Evolutionary conservation across 148 eudicot genomes (phyloP), one percentile per base, ranked within the genome.

Genomic region (Camellia lanceoleosa): DNA sequence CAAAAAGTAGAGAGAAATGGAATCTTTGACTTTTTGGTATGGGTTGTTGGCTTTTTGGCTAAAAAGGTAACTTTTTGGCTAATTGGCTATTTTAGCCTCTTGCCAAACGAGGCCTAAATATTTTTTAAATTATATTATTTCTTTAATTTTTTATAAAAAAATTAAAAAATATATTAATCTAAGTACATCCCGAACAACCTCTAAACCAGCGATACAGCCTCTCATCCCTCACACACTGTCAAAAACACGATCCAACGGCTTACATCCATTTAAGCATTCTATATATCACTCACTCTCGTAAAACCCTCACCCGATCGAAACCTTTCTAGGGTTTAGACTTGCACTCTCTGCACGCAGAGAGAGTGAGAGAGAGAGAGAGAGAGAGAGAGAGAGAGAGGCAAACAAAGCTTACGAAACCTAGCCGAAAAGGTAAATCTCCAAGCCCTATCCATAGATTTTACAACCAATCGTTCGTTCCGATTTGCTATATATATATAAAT

Each of bases 281-380:
- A 0, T 65, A 47, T 65, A 49, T 77, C 19, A 13, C 4, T 30
- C 73, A 2, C 51, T 23, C 38, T 65, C 49, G 15, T 51, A 38
- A 66, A 77, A 59, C 66, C 71, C 72, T 42, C 41, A 8, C 14
- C 59, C 56, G 74, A 47, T 70, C 14, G 14, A 65, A 20, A n/a
- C 43, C 18, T 18, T 62, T 64, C 70, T 62, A 47, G 79, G 79
- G 78, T 61, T 75, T 76, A 30, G 38, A 30, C 38, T 20, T 23
- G 79, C 38, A 30, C 38, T 0, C 65, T 76, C 79, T 5, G n/a
- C 71, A 16, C 30, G 10, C 13, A 1, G 7, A 8, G 55, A 71
- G 55, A 6, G 9, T 23, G 30, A 23, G 30, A 23, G 30, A 23
- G 30, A 23, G 23, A 14, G 30, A 23, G 30, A 23, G 30, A 23